Evolutionary conservation across 176 grass and related monocot species (phyloP), one percentile per base, ranked within the genome.

Genomic region (Oryza longistaminata): DNA sequence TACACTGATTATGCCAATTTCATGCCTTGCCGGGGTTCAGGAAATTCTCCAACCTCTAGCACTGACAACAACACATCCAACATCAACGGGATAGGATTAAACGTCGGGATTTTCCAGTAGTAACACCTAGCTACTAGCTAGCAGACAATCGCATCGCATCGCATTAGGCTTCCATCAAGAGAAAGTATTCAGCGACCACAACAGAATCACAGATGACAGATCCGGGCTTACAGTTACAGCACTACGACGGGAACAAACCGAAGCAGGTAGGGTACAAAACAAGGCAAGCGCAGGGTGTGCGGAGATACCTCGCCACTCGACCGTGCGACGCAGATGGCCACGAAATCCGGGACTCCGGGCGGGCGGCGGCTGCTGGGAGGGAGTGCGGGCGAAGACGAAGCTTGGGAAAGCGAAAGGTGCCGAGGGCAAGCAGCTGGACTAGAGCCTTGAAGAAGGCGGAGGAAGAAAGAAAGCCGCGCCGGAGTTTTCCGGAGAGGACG

Each of bases 401-500:
- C 53, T 55, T 17, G 7, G 7, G 17, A 1, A 58, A 19, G 53
- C 17, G 19, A 58, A 58, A 19, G 53, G 53, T 0, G 4, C 16
- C 7, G 52, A 39, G 31, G 76, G 65, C 2, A 3, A n/a, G 70
- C 9, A 60, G 43, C 25, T 74, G 33, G 70, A 50, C 25, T 74
- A 24, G 70, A 50, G 21, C 58, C 8, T 62, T 10, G 85, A 76
- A 67, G 65, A 80, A 66, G 65, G 67, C 61, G 73, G 50, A 50
- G 60, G 83, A 67, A 40, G 70, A 65, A 65, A 45, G 53, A 83
- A 65, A 17, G 69, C 52, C 17, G 60, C 68, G 15, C n/a, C 16
- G 61, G 49, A 74, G 60, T 49, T 66, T 79, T 92, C 87, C 89
- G 70, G 87, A 88, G 83, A 92, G 19, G 64, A 43, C 86, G 78